These are phyloP conservation scores for Fomes fomentarius DNA, from an alignment of 1,284 basidiomycete species.

Conservation along the genomic window DNA sequence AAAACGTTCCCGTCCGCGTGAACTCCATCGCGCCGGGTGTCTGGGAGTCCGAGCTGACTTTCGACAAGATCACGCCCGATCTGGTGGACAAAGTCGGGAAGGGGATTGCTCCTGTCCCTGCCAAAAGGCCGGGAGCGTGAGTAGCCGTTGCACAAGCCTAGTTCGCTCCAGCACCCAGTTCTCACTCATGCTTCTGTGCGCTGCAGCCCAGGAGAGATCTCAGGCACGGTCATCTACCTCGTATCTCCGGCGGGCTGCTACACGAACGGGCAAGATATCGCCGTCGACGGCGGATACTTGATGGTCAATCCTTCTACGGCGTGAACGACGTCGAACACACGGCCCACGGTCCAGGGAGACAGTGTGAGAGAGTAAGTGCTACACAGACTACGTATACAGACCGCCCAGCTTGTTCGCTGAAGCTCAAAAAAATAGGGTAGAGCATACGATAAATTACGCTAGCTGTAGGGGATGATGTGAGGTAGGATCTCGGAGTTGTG, in stretches of 20 bases:
- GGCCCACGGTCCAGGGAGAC: not conserved
- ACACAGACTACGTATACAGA: constrained; percentile 13
- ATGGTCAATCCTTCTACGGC: constrained; percentile 66
- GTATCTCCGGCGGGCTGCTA: constrained; percentile 72
- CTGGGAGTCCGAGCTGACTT: constrained; percentile 78
- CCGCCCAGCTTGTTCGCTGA: constrained; percentile 6
- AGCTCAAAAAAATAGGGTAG: constrained; percentile 9
- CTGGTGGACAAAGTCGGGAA: constrained; percentile 58
- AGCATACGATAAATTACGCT: constrained; percentile 25
- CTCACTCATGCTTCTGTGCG: not conserved
- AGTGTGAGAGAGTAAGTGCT: constrained; percentile 5
- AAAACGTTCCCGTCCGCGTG: constrained; percentile 69
- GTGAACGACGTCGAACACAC: constrained; percentile 11
- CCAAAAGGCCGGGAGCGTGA: constrained; percentile 66
- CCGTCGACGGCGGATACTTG: constrained; percentile 73
- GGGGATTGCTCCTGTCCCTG: constrained; percentile 61
- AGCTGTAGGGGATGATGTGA: constrained; percentile 8
- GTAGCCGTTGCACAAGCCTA: constrained; percentile 32
- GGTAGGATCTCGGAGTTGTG: not conserved
- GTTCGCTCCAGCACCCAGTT: not conserved
- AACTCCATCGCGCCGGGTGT: constrained; percentile 76
- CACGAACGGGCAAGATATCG: constrained; percentile 73
- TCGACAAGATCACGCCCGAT: constrained; percentile 46
- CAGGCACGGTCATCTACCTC: constrained; percentile 74
- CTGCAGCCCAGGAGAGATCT: constrained; percentile 69